Evolutionary conservation across 805 yeast genomes (phyloP).

Genomic region (Candida gorgasii): DNA sequence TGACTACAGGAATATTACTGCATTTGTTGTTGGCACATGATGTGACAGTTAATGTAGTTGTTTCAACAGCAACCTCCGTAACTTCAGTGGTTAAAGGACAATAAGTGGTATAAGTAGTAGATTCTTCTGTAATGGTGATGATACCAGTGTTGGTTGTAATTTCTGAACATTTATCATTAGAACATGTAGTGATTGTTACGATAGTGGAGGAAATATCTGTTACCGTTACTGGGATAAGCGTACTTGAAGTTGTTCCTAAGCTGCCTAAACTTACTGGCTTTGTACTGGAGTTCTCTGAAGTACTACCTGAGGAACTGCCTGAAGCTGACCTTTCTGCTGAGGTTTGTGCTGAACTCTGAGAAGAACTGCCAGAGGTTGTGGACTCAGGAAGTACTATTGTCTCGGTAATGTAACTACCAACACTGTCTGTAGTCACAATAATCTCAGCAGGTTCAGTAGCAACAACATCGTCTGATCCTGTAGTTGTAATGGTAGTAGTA

Average conservation of each 20-base stretch:
- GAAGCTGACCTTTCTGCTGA: no score
- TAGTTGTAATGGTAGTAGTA: constrained; percentile 16
- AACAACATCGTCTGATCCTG: constrained; percentile 13
- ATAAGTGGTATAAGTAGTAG: constrained; percentile 1
- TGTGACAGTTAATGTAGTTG: background rate
- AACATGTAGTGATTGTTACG: constrained; percentile 34
- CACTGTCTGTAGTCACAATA: constrained; percentile 15
- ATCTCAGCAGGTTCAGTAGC: constrained; percentile 16
- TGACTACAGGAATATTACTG: background rate
- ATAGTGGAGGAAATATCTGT: constrained; percentile 19
- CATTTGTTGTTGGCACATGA: background rate
- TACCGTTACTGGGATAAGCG: background rate
- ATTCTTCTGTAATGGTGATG: constrained; percentile 18
- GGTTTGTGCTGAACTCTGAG: no score
- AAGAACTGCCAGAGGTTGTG: no score
- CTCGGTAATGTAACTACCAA: constrained; percentile 13
- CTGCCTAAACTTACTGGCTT: no score
- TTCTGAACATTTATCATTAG: constrained; percentile 25
- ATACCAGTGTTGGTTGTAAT: constrained; percentile 33
- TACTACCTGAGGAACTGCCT: background rate
- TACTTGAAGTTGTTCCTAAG: no score
- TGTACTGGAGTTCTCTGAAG: no score
- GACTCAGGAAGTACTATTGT: constrained; percentile 7
- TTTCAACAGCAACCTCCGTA: background rate
- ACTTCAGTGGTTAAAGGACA: background rate